Conservation (phyloP, 83 land plant species). For the Picea abies region DNA sequence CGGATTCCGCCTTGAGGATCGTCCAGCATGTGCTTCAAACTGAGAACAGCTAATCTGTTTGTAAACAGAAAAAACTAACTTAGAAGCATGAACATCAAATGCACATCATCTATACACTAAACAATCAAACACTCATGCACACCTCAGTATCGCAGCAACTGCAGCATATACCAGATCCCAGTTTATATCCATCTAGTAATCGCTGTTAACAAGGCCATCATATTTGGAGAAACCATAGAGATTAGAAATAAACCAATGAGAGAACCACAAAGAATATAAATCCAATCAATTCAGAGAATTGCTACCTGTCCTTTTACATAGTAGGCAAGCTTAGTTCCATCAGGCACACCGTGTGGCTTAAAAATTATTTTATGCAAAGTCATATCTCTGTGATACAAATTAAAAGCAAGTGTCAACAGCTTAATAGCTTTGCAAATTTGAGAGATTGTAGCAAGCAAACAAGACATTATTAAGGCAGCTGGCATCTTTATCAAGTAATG, state of each 20-base stretch:
- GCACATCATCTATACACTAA: background rate
- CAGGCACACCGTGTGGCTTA: slow-evolving; percentile 62
- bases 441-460: background rate
- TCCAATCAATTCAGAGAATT: background rate
- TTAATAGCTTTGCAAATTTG: background rate
- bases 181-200: slow-evolving; percentile 76
- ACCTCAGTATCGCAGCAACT: slow-evolving; percentile 81
- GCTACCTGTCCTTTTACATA: slow-evolving; percentile 71
- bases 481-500: background rate
- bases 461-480: too few species aligned
- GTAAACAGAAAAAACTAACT: slow-evolving; percentile 7
- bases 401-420: background rate
- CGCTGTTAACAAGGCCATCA: slow-evolving; percentile 40
- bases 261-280: slow-evolving; percentile 6
- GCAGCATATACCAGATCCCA: slow-evolving; percentile 77
- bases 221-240: background rate
- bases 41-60: slow-evolving; percentile 88
- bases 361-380: slow-evolving; percentile 76
- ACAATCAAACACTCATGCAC: background rate
- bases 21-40: slow-evolving; percentile 97
- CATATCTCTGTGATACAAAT: slow-evolving; percentile 45
- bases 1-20: slow-evolving; percentile 91
- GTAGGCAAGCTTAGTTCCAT: slow-evolving; percentile 82
- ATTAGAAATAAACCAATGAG: slow-evolving; percentile 1
- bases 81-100: background rate